These are phyloP conservation scores for Picochlorum sp. DNA, from an alignment of 139 green algal genomes.

Conservation along the genomic window DNA sequence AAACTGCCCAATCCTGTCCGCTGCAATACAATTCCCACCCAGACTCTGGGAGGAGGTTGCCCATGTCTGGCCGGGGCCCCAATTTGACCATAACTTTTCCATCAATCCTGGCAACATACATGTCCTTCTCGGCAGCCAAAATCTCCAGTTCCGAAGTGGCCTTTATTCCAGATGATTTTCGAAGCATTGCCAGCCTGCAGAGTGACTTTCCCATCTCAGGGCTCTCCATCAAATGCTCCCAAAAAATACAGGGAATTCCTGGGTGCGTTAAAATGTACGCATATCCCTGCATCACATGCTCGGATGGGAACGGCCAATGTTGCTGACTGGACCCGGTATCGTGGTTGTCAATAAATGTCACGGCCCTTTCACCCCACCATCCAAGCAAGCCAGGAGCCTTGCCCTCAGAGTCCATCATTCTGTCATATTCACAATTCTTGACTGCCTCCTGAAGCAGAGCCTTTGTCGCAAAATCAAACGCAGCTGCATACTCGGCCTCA, in stretches of 20 bases:
- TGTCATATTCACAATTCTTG: constrained; percentile 70
- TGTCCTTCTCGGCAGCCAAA: constrained; percentile 43
- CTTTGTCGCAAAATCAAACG: constrained; percentile 96
- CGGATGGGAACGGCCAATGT: constrained; percentile 71
- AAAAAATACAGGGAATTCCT: constrained; percentile 71
- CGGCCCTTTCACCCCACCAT: constrained; percentile 42
- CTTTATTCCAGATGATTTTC: constrained; percentile 38
- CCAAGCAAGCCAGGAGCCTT: constrained; percentile 58
- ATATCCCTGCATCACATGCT: constrained; percentile 60
- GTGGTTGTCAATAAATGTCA: constrained; percentile 82
- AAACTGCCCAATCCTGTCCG: constrained; percentile 43
- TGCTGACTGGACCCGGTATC: constrained; percentile 54
- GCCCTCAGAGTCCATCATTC: constrained; percentile 64
- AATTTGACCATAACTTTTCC: constrained; percentile 40
- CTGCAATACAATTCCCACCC: constrained; percentile 30
- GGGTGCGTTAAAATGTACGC: constrained; percentile 95
- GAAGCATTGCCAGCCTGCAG: constrained; percentile 31
- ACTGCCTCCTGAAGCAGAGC: constrained; percentile 81
- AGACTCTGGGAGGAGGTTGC: constrained; percentile 25
- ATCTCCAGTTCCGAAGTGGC: constrained; percentile 54
- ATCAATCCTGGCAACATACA: constrained; percentile 57
- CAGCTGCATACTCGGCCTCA: constrained; percentile 49
- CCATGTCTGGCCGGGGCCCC: constrained; percentile 40
- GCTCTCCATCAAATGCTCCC: constrained; percentile 55
- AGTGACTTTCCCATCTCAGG: neutral